phyloP scores from a whole-genome alignment of 2,329 filamentous ascomycete species.

The Phaeosphaeriaceae sp. region DNA sequence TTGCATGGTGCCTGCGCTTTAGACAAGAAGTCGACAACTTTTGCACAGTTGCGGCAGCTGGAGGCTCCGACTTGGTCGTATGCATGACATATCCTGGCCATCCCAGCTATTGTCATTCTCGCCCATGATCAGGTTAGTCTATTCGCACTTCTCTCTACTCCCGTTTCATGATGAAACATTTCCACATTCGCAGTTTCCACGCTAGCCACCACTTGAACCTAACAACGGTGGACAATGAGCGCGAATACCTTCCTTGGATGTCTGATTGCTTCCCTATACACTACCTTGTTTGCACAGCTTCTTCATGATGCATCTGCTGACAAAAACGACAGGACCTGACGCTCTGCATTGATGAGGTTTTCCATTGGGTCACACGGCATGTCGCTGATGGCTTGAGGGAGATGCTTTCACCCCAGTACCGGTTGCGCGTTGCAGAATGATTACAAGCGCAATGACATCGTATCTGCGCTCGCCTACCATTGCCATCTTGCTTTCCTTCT shows the following conservation, averaged over 20 bases:
- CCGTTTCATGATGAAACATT: slow-evolving; percentile 73
- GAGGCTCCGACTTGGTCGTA: too few relatives aligned
- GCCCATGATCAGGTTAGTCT: slow-evolving; percentile 40
- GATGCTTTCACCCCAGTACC: neutral
- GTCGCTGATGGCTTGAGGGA: neutral
- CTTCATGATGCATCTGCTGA: slow-evolving; percentile 23
- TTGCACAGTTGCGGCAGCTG: too few relatives aligned
- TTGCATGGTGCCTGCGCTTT: neutral
- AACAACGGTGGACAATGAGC: slow-evolving; percentile 71
- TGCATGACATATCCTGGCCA: slow-evolving; percentile 3
- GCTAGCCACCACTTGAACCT: slow-evolving; percentile 74
- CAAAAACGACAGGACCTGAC: slow-evolving; percentile 14
- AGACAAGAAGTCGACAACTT: too few relatives aligned
- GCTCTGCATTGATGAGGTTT: neutral
- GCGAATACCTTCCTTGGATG: slow-evolving; percentile 76
- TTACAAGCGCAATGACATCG: too few relatives aligned
- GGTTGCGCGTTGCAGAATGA: neutral
- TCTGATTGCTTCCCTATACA: slow-evolving; percentile 59
- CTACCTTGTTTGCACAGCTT: slow-evolving; percentile 11
- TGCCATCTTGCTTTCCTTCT: too few relatives aligned
- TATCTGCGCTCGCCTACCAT: too few relatives aligned
- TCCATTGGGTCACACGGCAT: neutral
- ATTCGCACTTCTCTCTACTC: slow-evolving; percentile 19
- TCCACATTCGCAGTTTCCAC: slow-evolving; percentile 91
- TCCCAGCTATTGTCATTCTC: neutral